Conservation (phyloP, 352 stramenopile genomes). For the Pythium guiyangense region DNA sequence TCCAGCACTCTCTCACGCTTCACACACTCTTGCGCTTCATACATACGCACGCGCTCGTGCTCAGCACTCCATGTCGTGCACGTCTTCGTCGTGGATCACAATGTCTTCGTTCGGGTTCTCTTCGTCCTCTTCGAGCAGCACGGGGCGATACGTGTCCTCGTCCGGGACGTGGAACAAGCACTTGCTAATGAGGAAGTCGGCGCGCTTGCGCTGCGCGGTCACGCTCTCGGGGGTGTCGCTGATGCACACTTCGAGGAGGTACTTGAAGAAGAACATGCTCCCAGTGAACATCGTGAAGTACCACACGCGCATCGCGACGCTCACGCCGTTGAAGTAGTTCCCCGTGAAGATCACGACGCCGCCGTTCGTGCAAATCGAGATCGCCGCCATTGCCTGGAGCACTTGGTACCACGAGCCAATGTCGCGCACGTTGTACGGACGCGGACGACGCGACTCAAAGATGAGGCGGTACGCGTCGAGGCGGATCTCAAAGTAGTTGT, state of each 20-base stretch:
- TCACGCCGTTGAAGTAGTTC: conserved; percentile 64
- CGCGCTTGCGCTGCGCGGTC: conserved; percentile 62
- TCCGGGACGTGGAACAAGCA: conserved; percentile 82
- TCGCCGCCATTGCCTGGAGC: conserved; percentile 85
- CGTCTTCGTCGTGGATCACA: conserved; percentile 55
- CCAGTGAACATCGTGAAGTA: conserved; percentile 79
- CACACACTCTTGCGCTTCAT: neutral
- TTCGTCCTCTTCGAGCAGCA: conserved; percentile 21
- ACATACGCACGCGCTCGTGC: neutral
- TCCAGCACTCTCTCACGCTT: neutral
- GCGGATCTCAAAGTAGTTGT: conserved; percentile 92
- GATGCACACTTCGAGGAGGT: conserved; percentile 67
- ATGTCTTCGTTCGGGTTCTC: conserved; percentile 43
- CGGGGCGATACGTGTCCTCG: conserved; percentile 36
- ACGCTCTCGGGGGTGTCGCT: conserved; percentile 72
- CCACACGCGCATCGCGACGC: conserved; percentile 58
- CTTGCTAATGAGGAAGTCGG: conserved; percentile 87
- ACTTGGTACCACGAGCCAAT: conserved; percentile 93
- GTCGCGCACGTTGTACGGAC: conserved; percentile 73
- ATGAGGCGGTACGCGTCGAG: conserved; percentile 86
- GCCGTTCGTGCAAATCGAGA: conserved; percentile 91
- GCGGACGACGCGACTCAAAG: conserved; percentile 72
- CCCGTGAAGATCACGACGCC: conserved; percentile 92
- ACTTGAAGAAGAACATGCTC: conserved; percentile 84
- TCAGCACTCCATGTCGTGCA: conserved; percentile 15